These are phyloP conservation scores for Umbelopsis isabellina DNA, from an alignment of 192 early-diverging fungal species.

Conservation along the genomic window DNA sequence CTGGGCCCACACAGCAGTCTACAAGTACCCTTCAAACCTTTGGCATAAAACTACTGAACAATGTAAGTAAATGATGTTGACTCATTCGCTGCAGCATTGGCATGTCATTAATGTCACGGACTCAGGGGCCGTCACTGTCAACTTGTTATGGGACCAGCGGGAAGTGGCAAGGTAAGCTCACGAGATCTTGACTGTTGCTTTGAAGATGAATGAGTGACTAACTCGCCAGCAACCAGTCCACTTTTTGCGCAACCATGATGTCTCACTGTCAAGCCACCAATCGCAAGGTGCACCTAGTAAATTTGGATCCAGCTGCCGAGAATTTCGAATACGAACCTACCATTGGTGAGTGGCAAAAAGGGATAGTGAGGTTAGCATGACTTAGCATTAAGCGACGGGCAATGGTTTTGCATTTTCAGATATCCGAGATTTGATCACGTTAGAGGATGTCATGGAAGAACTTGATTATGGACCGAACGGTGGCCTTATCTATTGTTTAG, in stretches of 20 bases:
- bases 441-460: constrained; percentile 98
- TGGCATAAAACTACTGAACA: too few species aligned
- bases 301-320: constrained; percentile 98
- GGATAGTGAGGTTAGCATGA: constrained; percentile 38
- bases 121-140: constrained; percentile 78
- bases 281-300: constrained; percentile 88
- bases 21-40: too few species aligned
- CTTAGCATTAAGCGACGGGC: background rate
- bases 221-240: constrained; percentile 60
- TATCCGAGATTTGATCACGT: constrained; percentile 93
- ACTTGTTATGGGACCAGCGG: constrained; percentile 96
- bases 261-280: constrained; percentile 87
- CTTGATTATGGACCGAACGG: constrained; percentile 98
- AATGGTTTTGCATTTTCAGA: constrained; percentile 48
- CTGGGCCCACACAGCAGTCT: background rate
- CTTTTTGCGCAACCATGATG: constrained; percentile 95
- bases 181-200: background rate
- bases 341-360: constrained; percentile 53
- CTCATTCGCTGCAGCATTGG: background rate
- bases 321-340: constrained; percentile 92
- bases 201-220: background rate
- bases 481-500: constrained; percentile 94
- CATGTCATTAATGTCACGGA: background rate
- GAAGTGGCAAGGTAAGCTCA: constrained; percentile 77
- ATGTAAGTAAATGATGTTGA: too few species aligned